Conservation (phyloP, 2,329 filamentous ascomycete genomes). For the Aspergillus sp. region DNA sequence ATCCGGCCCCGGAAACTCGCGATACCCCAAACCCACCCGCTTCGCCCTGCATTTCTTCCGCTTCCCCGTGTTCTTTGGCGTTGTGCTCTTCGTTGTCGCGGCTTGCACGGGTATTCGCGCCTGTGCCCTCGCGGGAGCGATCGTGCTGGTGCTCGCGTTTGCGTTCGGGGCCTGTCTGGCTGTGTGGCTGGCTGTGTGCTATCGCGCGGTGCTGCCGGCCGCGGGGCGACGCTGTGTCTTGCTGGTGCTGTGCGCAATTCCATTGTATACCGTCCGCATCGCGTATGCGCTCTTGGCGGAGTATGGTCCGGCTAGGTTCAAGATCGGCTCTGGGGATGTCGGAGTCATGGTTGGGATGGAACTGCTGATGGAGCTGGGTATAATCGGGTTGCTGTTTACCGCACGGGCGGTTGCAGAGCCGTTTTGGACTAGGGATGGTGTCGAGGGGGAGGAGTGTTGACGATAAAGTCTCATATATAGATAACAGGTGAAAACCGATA, state of each 20-base stretch:
- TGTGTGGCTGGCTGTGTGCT: conserved; percentile 18
- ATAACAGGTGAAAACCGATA: background rate
- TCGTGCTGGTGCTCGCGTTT: conserved; percentile 22
- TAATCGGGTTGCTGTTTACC: conserved; percentile 17
- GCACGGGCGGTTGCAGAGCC: conserved; percentile 24
- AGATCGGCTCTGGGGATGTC: conserved; percentile 14
- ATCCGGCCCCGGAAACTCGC: conserved; percentile 25
- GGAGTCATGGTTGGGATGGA: conserved; percentile 22
- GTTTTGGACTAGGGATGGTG: conserved; percentile 8
- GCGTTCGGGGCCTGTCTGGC: conserved; percentile 22
- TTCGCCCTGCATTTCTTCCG: conserved; percentile 26
- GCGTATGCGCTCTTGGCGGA: conserved; percentile 21
- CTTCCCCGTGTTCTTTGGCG: conserved; percentile 23
- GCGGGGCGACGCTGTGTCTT: conserved; percentile 18
- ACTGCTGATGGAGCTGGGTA: conserved; percentile 26
- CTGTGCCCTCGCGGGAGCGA: conserved; percentile 18
- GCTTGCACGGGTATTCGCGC: conserved; percentile 15
- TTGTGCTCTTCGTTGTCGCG: conserved; percentile 23
- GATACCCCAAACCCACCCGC: conserved; percentile 19
- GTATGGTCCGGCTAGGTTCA: conserved; percentile 19
- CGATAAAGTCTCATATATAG: background rate
- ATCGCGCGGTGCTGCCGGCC: conserved; percentile 16
- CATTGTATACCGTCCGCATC: conserved; percentile 23
- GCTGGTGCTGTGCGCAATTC: conserved; percentile 17
- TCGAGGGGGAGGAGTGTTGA: background rate